Evolutionary conservation across 139 green algal species (phyloP), one percentile per base, ranked within the genome.

Genomic region (Chlamydomonas asymmetrica): DNA sequence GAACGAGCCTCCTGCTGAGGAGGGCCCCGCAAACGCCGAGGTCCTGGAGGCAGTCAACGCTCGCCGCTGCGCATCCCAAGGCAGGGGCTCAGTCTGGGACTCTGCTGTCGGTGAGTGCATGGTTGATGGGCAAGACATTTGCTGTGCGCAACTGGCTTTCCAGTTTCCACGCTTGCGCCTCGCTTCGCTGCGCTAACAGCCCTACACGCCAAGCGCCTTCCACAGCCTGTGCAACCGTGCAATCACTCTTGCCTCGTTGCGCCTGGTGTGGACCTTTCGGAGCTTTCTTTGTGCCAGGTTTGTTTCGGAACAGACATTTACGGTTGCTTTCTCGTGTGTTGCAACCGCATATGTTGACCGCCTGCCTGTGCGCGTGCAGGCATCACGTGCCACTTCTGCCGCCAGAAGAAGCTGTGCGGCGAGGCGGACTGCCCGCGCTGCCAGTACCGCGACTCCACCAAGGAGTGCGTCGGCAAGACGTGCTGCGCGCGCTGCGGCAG

Each of bases 371-470:
- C n/a, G n/a, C n/a, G n/a, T n/a, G 37, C 67, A 90, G 89, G 89
- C 57, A 82, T 92, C 74, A 85, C 76, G 49, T 92, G 87, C 82
- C 89, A 92, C 80, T 94, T 94, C 79, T 85, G 67, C 82, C 76
- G 88, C 9, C 87, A 93, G 87, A 94, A 94, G 81, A 93, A 89
- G 87, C 82, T 93, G 70, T 94, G 90, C 73, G 84, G 79, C 0
- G 90, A 93, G 82, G 57, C 69, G 23, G 76, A 76, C 73, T 94
- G 90, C 83, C 76, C 74, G 0, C 85, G 88, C 73, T 94, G 90
- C 85, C 63, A 32, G 32, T 29, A 60, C 34, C 81, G 85, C 45
- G 73, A 86, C 82, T 57, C 66, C 9, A 66, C 66, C 31, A 61
- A 72, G 67, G 74, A 80, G 60, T 94, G 90, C 85, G 82, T 84